A percentile compares a stretch with the other conserved stretches of the same genome.
phyloP scores from a whole-genome alignment of 805 yeast species.

The Torulaspora gathmanii region DNA sequence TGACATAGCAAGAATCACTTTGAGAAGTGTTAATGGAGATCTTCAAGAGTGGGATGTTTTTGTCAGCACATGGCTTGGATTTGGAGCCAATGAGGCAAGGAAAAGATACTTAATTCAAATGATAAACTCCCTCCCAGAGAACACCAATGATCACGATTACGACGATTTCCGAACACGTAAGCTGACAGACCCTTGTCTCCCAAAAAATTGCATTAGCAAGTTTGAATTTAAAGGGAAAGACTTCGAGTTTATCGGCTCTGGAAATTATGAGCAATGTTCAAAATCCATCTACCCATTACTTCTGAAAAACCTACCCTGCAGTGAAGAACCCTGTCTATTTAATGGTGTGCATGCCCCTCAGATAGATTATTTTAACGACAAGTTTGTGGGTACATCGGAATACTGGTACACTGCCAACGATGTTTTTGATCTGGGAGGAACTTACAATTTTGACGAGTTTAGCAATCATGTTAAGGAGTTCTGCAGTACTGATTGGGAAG shows the following conservation, averaged over 20 bases:
- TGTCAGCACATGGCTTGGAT: conserved; percentile 96
- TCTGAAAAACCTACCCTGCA: conserved; percentile 74
- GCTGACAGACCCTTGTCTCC: conserved; percentile 76
- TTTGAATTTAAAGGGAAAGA: conserved; percentile 43
- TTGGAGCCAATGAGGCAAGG: conserved; percentile 94
- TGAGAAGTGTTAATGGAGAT: conserved; percentile 68
- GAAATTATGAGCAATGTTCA: conserved; percentile 71
- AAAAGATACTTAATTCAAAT: conserved; percentile 60
- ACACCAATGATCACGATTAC: conserved; percentile 45
- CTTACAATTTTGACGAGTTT: conserved; percentile 69
- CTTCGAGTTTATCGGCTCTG: conserved; percentile 64
- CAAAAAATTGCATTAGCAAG: conserved; percentile 50
- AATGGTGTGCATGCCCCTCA: conserved; percentile 94
- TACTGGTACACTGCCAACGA: conserved; percentile 98
- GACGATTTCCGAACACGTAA: conserved; percentile 38
- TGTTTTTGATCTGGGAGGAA: conserved; percentile 83
- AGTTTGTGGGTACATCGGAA: conserved; percentile 90
- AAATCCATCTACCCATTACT: conserved; percentile 70
- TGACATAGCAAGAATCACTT: conserved; percentile 61
- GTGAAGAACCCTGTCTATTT: conserved; percentile 84
- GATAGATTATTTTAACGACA: conserved; percentile 71
- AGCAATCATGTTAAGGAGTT: conserved; percentile 61
- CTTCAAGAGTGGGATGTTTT: conserved; percentile 77
- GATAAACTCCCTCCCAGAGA: conserved; percentile 46
- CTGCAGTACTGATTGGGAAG: conserved; percentile 74